Base-by-base conservation (phyloP, 495 filamentous ascomycete species). In the Trichoderma asperelloides region DNA sequence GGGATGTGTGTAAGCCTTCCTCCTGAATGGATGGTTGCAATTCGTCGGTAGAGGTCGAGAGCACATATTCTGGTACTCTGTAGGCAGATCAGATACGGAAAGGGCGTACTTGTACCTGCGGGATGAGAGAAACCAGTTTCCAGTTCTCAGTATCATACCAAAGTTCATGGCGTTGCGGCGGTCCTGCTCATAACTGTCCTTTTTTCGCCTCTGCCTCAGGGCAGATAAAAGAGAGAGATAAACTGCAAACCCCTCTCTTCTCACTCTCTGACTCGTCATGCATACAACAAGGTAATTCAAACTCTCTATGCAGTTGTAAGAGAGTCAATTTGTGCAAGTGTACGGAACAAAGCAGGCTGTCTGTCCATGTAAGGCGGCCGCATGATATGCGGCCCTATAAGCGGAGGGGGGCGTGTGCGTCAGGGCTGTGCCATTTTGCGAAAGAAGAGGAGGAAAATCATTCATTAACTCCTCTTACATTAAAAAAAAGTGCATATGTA, bases 321-420 rank as follows among this genome's bases (percentile, higher is more conserved):
- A 30, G 55, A 13, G 8, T 28, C 30, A 21, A 60, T 60, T 60
- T 60, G 55, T 60, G 55, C 55, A 60, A 60, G 55, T 18, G 27
- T 60, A 28, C 23, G 25, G 55, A 30, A 60, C 28, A 60, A 28
- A 33, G 25, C 49, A 21, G 25, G 47, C 47, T 21, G 47, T 4
- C 23, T 25, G 49, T 23, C 55, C 67, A 66, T 68, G 66, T 66
- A 64, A 60, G 41, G 64, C 67, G 69, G 69, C 69, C 69, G 69
- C 69, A 66, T 64, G 51, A 63, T 25, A 68, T 70, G 69, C 69
- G 69, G 67, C 69, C 69, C 64, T 68, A 69, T 51, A 68, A 68
- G 71, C 72, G 73, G 71, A 72, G 68, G 67, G 70, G 68, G 70
- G 68, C 47, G 65, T 69, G 70, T 68, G 67, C 69, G 55, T 60